phyloP scores from a whole-genome alignment of 2,329 filamentous ascomycete genomes.

The Beauveria caledonica region DNA sequence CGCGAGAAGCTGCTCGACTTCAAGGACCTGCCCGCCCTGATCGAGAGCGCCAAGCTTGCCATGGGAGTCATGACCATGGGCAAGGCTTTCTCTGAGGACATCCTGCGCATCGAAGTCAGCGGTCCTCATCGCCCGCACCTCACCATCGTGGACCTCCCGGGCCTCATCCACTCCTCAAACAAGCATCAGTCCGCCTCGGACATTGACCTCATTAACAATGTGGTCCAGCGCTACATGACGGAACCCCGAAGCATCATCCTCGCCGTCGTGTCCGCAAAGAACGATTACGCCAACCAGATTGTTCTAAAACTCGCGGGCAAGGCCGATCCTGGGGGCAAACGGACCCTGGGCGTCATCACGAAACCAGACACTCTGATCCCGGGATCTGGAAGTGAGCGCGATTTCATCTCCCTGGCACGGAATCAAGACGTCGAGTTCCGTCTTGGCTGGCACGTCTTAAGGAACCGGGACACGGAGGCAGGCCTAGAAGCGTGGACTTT shows the following conservation, averaged over 20 bases:
- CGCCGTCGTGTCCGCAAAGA: slow-evolving; percentile 33
- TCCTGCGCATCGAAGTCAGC: slow-evolving; percentile 19
- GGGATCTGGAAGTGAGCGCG: background rate
- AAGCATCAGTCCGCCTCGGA: too few species aligned
- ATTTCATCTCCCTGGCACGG: slow-evolving; percentile 23
- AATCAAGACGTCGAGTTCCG: slow-evolving; percentile 39
- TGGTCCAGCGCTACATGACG: slow-evolving; percentile 31
- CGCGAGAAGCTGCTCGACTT: slow-evolving; percentile 24
- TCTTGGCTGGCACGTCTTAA: slow-evolving; percentile 46
- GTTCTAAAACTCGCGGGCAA: slow-evolving; percentile 16
- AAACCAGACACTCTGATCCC: slow-evolving; percentile 31
- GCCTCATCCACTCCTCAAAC: slow-evolving; percentile 37
- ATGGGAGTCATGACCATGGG: slow-evolving; percentile 32
- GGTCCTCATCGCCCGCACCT: slow-evolving; percentile 25
- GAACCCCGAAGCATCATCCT: slow-evolving; percentile 36
- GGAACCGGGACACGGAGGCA: slow-evolving; percentile 35
- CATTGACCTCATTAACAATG: too few species aligned
- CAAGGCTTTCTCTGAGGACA: slow-evolving; percentile 16
- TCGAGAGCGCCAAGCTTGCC: slow-evolving; percentile 36
- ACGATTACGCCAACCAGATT: slow-evolving; percentile 30
- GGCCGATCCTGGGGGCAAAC: background rate
- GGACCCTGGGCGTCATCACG: slow-evolving; percentile 44
- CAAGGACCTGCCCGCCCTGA: slow-evolving; percentile 33
- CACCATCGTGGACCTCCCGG: slow-evolving; percentile 40
- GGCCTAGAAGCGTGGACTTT: slow-evolving; percentile 17